Conservation (phyloP, 306 rosid genomes). For the Cucurbita maxima region DNA sequence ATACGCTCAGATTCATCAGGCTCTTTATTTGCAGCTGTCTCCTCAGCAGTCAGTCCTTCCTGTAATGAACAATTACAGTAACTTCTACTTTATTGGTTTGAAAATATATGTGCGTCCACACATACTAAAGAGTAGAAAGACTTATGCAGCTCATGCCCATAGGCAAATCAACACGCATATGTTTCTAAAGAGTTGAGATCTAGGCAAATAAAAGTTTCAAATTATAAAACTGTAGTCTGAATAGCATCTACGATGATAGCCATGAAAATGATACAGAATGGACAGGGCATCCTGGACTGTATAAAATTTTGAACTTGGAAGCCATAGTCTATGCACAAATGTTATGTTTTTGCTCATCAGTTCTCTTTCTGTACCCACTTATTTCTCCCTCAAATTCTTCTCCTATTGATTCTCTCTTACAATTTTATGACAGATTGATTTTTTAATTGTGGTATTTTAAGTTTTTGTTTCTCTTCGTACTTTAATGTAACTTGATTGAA, state of each 20-base stretch:
- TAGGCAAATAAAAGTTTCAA: neutral
- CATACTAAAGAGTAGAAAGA: neutral
- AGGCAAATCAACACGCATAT: neutral
- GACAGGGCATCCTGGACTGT: neutral
- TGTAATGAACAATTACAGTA: slow-evolving; percentile 17
- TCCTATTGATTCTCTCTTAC: neutral
- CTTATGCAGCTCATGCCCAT: neutral
- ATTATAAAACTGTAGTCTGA: neutral
- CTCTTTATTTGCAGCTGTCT: slow-evolving; percentile 41
- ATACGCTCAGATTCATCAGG: slow-evolving; percentile 63
- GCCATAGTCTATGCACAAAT: too few species aligned
- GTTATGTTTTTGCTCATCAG: neutral
- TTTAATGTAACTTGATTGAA: neutral
- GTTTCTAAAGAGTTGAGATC: neutral
- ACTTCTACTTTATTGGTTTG: neutral
- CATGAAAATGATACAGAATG: neutral
- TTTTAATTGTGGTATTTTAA: neutral
- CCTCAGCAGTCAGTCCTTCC: slow-evolving; percentile 88
- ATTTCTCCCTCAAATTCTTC: neutral
- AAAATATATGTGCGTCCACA: neutral
- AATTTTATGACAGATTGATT: neutral
- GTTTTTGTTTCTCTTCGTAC: neutral
- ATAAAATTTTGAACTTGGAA: neutral
- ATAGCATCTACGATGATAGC: neutral
- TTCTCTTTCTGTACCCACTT: neutral